phyloP scores from a whole-genome alignment of 1,139 yeast genomes.

The Saccharomyces pastorianus region DNA sequence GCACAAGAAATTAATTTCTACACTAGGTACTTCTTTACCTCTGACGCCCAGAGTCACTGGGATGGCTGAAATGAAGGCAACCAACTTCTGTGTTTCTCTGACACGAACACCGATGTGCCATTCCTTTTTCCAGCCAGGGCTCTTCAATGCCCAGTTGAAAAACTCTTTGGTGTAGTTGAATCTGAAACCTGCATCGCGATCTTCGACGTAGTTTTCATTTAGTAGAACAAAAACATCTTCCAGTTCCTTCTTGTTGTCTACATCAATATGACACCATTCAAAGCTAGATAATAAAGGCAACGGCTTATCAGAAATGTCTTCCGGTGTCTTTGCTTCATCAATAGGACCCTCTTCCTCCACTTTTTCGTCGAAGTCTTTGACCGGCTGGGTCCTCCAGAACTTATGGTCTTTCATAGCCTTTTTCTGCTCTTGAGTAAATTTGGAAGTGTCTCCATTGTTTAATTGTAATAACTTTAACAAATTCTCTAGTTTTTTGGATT shows the following conservation, averaged over 20 bases:
- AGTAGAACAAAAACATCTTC: conserved; percentile 66
- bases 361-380: conserved; percentile 62
- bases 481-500: conserved; percentile 18
- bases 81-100: conserved; percentile 61
- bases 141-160: conserved; percentile 85
- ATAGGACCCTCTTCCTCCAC: conserved; percentile 77
- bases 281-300: conserved; percentile 66
- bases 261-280: conserved; percentile 81
- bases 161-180: conserved; percentile 81
- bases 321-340: conserved; percentile 56
- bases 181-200: conserved; percentile 82
- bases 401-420: conserved; percentile 85
- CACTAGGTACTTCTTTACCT: conserved; percentile 50
- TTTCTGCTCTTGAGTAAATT: conserved; percentile 46
- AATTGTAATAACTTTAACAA: conserved; percentile 36
- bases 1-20: conserved; percentile 88
- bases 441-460: conserved; percentile 38
- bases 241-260: conserved; percentile 36
- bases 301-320: conserved; percentile 63
- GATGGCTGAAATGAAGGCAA: conserved; percentile 87
- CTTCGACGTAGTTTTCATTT: conserved; percentile 90
- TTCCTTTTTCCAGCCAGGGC: conserved; percentile 85
- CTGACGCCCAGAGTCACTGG: conserved; percentile 68
- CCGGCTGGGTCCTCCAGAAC: conserved; percentile 98
- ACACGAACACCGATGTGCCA: conserved; percentile 96